Percentiles rank a stretch among this genome's conserved stretches.
phyloP scores from a whole-genome alignment of 2,329 filamentous ascomycete genomes.

The Verticillium nubilum region DNA sequence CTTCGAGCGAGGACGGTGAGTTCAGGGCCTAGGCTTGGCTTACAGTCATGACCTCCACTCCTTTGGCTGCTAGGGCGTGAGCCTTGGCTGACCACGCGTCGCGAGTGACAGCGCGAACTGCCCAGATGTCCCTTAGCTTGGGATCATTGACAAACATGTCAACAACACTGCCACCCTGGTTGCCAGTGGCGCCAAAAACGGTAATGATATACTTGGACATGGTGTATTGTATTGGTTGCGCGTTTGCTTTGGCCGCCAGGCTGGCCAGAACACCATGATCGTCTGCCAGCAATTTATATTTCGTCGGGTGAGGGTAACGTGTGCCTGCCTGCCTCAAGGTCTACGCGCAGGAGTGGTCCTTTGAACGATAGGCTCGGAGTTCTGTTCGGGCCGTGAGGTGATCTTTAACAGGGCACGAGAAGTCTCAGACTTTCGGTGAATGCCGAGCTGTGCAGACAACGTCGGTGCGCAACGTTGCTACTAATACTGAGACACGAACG shows the following conservation, averaged over 20 bases:
- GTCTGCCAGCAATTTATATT: not conserved
- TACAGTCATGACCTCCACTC: constrained; percentile 43
- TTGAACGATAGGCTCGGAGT: not conserved
- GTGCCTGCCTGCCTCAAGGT: not conserved
- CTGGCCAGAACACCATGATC: no score
- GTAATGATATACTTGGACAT: constrained; percentile 43
- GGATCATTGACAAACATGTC: constrained; percentile 29
- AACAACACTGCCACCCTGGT: constrained; percentile 54
- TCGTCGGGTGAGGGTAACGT: not conserved
- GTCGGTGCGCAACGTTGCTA: not conserved
- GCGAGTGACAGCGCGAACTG: constrained; percentile 51
- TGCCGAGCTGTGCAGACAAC: not conserved
- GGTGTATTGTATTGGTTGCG: no score
- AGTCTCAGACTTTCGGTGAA: not conserved
- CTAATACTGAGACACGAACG: not conserved
- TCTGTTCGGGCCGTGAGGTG: not conserved
- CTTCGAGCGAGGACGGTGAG: not conserved
- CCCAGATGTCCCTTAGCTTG: constrained; percentile 39
- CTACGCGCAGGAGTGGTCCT: not conserved
- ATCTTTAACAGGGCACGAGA: not conserved
- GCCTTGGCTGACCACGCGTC: constrained; percentile 35
- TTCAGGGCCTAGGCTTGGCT: constrained; percentile 11
- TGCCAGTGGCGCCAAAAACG: constrained; percentile 54
- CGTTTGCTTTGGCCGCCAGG: no score
- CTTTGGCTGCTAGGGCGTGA: constrained; percentile 34